A percentile compares a stretch with the other conserved stretches of the same genome.
These are phyloP conservation scores for Mycena leptocephala DNA, from an alignment of 768 basidiomycete genomes.

Conservation along the genomic window DNA sequence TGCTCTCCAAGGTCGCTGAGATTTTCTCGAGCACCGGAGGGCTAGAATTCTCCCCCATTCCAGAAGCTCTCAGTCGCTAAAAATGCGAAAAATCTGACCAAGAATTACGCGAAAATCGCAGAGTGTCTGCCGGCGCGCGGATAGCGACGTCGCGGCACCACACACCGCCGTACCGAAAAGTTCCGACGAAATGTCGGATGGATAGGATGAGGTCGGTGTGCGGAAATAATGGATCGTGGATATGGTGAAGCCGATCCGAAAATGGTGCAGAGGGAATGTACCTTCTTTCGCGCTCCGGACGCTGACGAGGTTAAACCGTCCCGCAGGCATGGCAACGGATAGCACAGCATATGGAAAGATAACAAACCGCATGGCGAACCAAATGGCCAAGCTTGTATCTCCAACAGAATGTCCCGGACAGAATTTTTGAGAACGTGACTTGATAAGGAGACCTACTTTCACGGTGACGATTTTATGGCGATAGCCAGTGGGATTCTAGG, in stretches of 20 bases:
- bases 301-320: no score
- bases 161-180: background rate
- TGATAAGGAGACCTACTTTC: no score
- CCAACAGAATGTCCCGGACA: no score
- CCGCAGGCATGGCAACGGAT: no score
- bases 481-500: no score
- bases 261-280: background rate
- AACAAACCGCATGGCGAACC: no score
- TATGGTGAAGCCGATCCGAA: background rate
- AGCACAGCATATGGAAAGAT: no score
- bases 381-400: no score
- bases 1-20: background rate
- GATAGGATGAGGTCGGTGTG: background rate
- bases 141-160: background rate
- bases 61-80: background rate
- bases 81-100: background rate
- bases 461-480: no score
- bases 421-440: no score
- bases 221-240: background rate
- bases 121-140: background rate
- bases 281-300: background rate
- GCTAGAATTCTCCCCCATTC: background rate
- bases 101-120: background rate
- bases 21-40: background rate
- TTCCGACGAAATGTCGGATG: background rate